Conservation (phyloP, 2,329 filamentous ascomycete species). For the Acephala macrosclerotiorum region DNA sequence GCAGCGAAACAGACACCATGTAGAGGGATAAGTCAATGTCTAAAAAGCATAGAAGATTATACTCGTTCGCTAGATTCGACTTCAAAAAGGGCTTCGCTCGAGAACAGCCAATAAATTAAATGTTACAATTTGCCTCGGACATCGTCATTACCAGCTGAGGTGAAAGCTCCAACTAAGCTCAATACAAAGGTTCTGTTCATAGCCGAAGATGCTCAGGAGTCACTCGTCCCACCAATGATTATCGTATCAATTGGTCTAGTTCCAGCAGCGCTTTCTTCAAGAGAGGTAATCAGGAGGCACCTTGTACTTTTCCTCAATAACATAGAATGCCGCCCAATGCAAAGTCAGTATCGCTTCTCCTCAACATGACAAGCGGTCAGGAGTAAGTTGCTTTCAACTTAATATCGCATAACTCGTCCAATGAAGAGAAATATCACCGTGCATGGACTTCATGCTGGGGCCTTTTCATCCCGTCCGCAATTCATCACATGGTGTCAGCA, state of each 20-base stretch:
- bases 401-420: constrained; percentile 1
- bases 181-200: neutral
- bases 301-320: neutral
- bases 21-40: no score
- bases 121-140: neutral
- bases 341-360: neutral
- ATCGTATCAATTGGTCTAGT: neutral
- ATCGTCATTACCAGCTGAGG: neutral
- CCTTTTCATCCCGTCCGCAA: no score
- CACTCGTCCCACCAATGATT: neutral
- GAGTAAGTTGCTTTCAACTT: neutral
- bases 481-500: no score
- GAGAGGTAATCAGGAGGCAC: neutral
- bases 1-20: neutral
- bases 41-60: no score
- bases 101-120: neutral
- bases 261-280: neutral
- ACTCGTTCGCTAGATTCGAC: no score
- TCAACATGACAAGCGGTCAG: no score
- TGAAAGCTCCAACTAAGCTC: neutral
- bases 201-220: neutral
- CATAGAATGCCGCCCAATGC: neutral
- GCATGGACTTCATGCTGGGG: constrained; percentile 4
- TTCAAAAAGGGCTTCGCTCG: no score
- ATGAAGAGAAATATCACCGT: constrained; percentile 5